A percentile compares a stretch with the other conserved stretches of the same genome.
phyloP scores from a whole-genome alignment of 805 yeast genomes.

The Schizosaccharomyces lindneri region DNA sequence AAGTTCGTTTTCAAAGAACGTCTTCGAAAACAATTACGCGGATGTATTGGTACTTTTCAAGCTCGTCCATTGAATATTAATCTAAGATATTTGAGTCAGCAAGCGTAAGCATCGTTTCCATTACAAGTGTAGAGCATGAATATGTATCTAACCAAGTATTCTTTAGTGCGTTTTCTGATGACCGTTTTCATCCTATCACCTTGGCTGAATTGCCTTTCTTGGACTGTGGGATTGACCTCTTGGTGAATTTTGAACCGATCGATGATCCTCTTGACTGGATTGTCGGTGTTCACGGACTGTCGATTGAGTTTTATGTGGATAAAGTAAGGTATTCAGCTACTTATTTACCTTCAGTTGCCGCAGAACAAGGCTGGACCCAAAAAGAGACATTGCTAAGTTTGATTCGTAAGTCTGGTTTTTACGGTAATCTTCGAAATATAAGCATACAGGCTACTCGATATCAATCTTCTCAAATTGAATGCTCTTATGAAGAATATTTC shows the following conservation, averaged over 20 bases:
- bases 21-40: neutral
- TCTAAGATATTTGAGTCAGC: neutral
- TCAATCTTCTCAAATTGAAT: neutral
- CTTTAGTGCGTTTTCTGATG: constrained; percentile 43
- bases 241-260: constrained; percentile 22
- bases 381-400: constrained; percentile 45
- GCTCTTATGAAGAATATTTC: neutral
- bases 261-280: constrained; percentile 44
- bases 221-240: constrained; percentile 19
- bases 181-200: constrained; percentile 45
- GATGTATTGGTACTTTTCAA: neutral
- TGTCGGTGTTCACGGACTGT: constrained; percentile 62
- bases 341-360: constrained; percentile 73
- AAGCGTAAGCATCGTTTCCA: neutral
- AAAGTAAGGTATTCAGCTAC: constrained; percentile 33
- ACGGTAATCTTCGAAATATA: constrained; percentile 8
- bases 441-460: neutral
- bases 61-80: neutral
- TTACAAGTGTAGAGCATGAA: neutral
- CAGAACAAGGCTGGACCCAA: constrained; percentile 64
- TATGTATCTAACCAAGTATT: neutral
- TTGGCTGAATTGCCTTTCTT: constrained; percentile 27
- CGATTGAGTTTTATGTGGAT: constrained; percentile 24
- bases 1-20: neutral
- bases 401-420: constrained; percentile 44